Base-by-base conservation (phyloP, 2,329 filamentous ascomycete species). In the Xylariaceae sp. region DNA sequence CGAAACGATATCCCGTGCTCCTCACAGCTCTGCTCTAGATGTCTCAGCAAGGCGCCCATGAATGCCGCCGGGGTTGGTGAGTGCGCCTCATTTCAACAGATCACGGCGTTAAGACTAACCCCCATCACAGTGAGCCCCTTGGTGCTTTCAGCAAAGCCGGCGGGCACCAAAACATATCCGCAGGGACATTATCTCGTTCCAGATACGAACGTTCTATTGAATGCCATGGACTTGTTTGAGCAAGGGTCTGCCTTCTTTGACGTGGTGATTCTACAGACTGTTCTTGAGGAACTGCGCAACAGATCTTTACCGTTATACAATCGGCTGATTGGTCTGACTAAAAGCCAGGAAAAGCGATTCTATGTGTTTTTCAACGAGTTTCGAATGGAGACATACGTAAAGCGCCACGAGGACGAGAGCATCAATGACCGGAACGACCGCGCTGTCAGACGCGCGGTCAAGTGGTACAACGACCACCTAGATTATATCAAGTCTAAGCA, bases 351-450 rank as follows among this genome's bases (percentile, higher is more conserved):
- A 61, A 99, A 99, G 77, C 85, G 92, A 51, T 97, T 96, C 70
- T 96, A 97, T 67, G 89, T 99, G 49, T 99, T 99, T 71, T 97
- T 97, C 81, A 99, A 99, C 70, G 94, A 99, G 65, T 99, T 99
- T 68, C 83, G 92, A 48, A 77, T 92, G 37, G 95, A 99, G 71
- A 99, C 94, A 0, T 88, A 96, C 67, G 83, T 96, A 45, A 74
- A 80, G 26, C 81, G 94, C 57, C 80, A 85, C 18, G 71, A 79
- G 5, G 86, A 88, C 36, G 94, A 99, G 75, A 87, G 83, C 2
- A 94, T 99, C 72, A 99, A 99, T 69, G 94, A 99, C 70, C 83
- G 94, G 51, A 99, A 99, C 67, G 95, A 99, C 70, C 85, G 92
- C 57, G 91, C 94, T 42, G 89, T 99, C 29, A 81, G 94, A 45